phyloP scores from a whole-genome alignment of 257 asterid genomes.

The Schizonepeta tenuifolia region DNA sequence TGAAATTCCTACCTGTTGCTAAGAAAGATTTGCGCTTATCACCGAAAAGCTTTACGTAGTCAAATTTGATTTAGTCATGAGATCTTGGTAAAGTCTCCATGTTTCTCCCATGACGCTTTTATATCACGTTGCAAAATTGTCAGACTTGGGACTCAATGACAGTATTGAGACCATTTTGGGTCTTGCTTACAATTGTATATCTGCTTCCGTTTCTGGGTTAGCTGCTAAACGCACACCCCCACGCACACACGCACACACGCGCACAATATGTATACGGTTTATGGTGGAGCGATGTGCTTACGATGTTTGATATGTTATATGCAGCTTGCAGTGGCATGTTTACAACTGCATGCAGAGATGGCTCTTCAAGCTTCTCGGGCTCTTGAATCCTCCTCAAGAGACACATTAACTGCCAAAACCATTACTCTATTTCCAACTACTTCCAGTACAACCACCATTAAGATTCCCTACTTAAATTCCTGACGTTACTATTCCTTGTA shows the following conservation, averaged over 20 bases:
- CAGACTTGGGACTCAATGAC: background rate
- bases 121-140: background rate
- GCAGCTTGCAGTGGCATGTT: conserved; percentile 92
- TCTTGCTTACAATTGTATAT: background rate
- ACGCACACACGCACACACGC: background rate
- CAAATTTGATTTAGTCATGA: background rate
- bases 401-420: conserved; percentile 34
- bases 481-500: conserved; percentile 14
- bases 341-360: conserved; percentile 93
- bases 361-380: conserved; percentile 89
- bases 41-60: background rate
- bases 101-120: background rate
- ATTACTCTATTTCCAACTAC: conserved; percentile 51
- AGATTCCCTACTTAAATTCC: conserved; percentile 51
- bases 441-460: conserved; percentile 50
- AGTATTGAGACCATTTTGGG: background rate
- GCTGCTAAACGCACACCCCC: background rate
- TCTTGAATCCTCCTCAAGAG: conserved; percentile 53
- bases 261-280: background rate
- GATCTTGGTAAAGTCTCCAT: background rate
- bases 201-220: background rate
- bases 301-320: conserved; percentile 15
- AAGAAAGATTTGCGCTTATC: background rate
- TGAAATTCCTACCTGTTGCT: background rate
- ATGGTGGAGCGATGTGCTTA: background rate